These are phyloP conservation scores for Aspergillus indologenus DNA, from an alignment of 495 filamentous ascomycete species.

Conservation along the genomic window DNA sequence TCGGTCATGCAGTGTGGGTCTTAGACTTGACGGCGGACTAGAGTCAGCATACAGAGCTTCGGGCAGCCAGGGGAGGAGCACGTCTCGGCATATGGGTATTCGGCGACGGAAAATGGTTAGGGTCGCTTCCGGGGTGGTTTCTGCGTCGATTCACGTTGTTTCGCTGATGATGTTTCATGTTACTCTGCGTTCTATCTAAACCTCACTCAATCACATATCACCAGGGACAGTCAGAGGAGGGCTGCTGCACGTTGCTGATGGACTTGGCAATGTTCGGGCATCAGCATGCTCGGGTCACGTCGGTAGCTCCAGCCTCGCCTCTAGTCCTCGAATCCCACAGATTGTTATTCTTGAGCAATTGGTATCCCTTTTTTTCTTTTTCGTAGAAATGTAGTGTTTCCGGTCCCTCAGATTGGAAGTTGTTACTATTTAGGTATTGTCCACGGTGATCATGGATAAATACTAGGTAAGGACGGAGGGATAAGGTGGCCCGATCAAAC, in stretches of 20 bases:
- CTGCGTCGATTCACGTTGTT: conserved; percentile 41
- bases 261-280: not conserved
- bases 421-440: too few species aligned
- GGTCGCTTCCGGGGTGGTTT: conserved; percentile 53
- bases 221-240: not conserved
- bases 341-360: not conserved
- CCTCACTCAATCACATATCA: not conserved
- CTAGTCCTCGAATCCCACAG: not conserved
- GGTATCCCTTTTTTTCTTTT: too few species aligned
- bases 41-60: conserved; percentile 10
- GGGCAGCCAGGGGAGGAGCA: conserved; percentile 8
- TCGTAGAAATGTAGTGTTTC: too few species aligned
- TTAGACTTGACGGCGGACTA: conserved; percentile 9
- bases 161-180: conserved; percentile 4
- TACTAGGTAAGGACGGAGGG: too few species aligned
- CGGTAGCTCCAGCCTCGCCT: not conserved
- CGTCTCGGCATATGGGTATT: conserved; percentile 25
- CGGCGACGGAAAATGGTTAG: conserved; percentile 51
- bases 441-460: not conserved
- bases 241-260: not conserved
- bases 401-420: too few species aligned
- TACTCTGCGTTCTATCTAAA: not conserved
- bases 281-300: not conserved
- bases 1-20: conserved; percentile 7
- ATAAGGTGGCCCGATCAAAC: not conserved